These are phyloP conservation scores for Yamadazyma sp. DNA, from an alignment of 805 yeast genomes.

Conservation along the genomic window DNA sequence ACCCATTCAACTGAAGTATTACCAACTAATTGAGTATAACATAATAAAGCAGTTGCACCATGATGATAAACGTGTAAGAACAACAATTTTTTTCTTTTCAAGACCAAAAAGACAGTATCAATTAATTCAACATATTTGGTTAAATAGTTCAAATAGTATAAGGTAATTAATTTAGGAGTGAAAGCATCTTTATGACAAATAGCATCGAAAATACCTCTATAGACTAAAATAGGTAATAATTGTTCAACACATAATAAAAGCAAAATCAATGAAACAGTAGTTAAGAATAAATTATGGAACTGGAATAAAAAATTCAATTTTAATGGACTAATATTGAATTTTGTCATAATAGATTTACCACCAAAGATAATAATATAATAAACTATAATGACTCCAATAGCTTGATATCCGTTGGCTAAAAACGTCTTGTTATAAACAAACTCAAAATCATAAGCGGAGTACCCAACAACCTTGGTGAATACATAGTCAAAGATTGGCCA, in stretches of 20 bases:
- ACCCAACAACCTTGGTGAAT: slow-evolving; percentile 46
- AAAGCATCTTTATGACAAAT: slow-evolving; percentile 77
- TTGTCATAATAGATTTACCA: slow-evolving; percentile 64
- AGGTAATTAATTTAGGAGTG: slow-evolving; percentile 76
- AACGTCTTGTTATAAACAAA: slow-evolving; percentile 67
- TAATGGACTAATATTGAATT: slow-evolving; percentile 55
- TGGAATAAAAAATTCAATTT: slow-evolving; percentile 77
- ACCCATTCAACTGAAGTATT: slow-evolving; percentile 93
- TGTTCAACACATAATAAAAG: slow-evolving; percentile 79
- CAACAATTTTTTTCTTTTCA: slow-evolving; percentile 86
- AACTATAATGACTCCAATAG: slow-evolving; percentile 40
- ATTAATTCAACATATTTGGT: slow-evolving; percentile 85
- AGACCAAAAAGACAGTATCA: slow-evolving; percentile 88
- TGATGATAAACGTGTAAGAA: slow-evolving; percentile 96
- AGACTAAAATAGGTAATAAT: slow-evolving; percentile 68
- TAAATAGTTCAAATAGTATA: slow-evolving; percentile 89
- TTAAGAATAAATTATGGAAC: slow-evolving; percentile 76
- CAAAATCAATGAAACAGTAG: slow-evolving; percentile 63
- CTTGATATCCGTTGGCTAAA: slow-evolving; percentile 60
- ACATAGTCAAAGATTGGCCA: slow-evolving; percentile 65
- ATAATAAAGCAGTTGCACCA: slow-evolving; percentile 94
- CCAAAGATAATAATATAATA: slow-evolving; percentile 52
- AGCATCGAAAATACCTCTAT: slow-evolving; percentile 78
- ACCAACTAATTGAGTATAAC: slow-evolving; percentile 91
- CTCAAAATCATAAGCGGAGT: slow-evolving; percentile 63